These are phyloP conservation scores for Magnaporthiopsis rhizophila DNA, from an alignment of 2,329 filamentous ascomycete species.

Conservation along the genomic window DNA sequence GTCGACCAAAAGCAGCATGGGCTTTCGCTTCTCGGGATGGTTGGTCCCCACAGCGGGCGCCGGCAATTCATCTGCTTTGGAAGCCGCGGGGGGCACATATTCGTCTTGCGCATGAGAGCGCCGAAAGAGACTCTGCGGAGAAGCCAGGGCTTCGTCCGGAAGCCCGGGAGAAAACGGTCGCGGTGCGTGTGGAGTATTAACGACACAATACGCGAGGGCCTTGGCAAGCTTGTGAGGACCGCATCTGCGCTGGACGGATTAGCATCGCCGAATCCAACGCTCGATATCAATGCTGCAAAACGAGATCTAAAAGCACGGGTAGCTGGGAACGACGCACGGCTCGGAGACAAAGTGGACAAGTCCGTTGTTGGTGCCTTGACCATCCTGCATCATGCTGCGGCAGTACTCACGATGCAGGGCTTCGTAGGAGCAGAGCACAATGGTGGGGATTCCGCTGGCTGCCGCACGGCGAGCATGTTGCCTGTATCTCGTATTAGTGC, in stretches of 20 bases:
- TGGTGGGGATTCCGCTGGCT: conserved; percentile 4
- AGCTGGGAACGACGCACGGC: conserved; percentile 6
- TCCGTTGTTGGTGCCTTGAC: conserved; percentile 4
- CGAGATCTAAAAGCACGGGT: background rate
- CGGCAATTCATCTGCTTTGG: background rate
- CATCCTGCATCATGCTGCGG: conserved; percentile 4
- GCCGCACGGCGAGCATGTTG: conserved; percentile 1
- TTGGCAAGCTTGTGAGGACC: conserved; percentile 13
- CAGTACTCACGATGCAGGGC: conserved; percentile 5
- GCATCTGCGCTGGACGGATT: conserved; percentile 5
- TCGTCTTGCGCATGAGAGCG: conserved; percentile 2
- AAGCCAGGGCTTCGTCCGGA: conserved; percentile 1
- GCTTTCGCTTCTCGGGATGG: background rate
- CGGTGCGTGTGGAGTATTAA: background rate
- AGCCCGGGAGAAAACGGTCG: conserved; percentile 1
- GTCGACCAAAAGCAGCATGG: conserved; percentile 28
- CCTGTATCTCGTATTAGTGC: conserved; percentile 5
- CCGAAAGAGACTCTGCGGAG: conserved; percentile 4
- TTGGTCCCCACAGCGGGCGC: background rate
- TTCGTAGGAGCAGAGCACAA: conserved; percentile 8
- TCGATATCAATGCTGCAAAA: no score
- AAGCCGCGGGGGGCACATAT: conserved; percentile 3
- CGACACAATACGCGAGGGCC: conserved; percentile 6
- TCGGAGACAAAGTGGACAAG: conserved; percentile 8
- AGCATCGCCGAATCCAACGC: conserved; percentile 1